phyloP scores from a whole-genome alignment of 495 filamentous ascomycete genomes.

The Xylaria grammica region DNA sequence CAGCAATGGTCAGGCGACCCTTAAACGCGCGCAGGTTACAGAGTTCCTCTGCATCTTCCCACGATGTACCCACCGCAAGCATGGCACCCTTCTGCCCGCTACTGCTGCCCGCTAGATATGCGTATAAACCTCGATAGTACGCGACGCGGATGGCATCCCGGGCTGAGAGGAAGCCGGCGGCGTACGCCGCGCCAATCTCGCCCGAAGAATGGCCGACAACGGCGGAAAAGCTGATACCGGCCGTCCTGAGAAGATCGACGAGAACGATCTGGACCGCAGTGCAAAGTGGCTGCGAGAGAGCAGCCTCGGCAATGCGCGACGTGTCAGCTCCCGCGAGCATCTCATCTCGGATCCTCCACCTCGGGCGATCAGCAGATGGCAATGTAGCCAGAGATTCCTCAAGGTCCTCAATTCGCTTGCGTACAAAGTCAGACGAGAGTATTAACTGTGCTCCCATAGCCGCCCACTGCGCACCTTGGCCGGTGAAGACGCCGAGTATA shows the following conservation, averaged over 20 bases:
- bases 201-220: constrained; percentile 67
- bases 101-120: constrained; percentile 24
- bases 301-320: constrained; percentile 32
- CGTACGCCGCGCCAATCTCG: constrained; percentile 62
- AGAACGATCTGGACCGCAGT: constrained; percentile 57
- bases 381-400: constrained; percentile 26
- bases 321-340: constrained; percentile 28
- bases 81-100: constrained; percentile 50
- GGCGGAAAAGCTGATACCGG: constrained; percentile 51
- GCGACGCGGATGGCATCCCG: constrained; percentile 53
- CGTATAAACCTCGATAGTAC: constrained; percentile 53
- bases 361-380: constrained; percentile 21
- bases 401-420: constrained; percentile 10
- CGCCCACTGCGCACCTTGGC: constrained; percentile 36
- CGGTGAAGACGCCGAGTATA: constrained; percentile 32
- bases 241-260: constrained; percentile 53
- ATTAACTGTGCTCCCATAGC: constrained; percentile 27
- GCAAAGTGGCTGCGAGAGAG: constrained; percentile 54
- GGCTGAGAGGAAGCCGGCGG: constrained; percentile 40
- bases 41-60: constrained; percentile 48
- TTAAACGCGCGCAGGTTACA: constrained; percentile 37
- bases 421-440: constrained; percentile 20
- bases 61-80: constrained; percentile 53
- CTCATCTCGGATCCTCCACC: constrained; percentile 32
- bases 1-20: constrained; percentile 46